These are phyloP conservation scores for Hypoxylon sp. DNA, from an alignment of 2,329 filamentous ascomycete species.

Conservation along the genomic window DNA sequence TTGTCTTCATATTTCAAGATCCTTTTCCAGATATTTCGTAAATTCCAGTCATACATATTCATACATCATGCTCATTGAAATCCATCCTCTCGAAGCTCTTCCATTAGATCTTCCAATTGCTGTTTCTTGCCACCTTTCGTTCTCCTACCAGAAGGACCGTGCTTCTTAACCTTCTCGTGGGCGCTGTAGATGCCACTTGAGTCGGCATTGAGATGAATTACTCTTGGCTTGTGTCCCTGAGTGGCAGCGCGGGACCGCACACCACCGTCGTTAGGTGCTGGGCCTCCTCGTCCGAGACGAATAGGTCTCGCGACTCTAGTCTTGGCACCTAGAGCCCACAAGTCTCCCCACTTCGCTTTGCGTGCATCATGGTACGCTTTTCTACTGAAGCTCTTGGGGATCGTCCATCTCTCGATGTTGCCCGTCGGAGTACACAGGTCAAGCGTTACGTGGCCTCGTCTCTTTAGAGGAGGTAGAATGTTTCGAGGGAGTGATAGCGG, in stretches of 20 bases:
- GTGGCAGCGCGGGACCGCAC: constrained; percentile 51
- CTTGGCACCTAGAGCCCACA: constrained; percentile 96
- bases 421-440: constrained; percentile 91
- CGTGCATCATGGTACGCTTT: constrained; percentile 91
- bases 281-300: constrained; percentile 62
- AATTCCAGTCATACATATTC: not conserved
- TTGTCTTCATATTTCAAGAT: no score
- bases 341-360: constrained; percentile 89
- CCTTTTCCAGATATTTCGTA: no score
- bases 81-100: constrained; percentile 45
- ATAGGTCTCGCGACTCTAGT: constrained; percentile 72
- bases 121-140: constrained; percentile 53
- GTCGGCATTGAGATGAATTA: constrained; percentile 52
- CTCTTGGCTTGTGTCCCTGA: constrained; percentile 50
- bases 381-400: constrained; percentile 81
- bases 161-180: constrained; percentile 46
- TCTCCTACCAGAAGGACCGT: constrained; percentile 47
- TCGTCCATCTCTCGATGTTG: constrained; percentile 90
- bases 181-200: constrained; percentile 51
- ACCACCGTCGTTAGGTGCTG: constrained; percentile 54
- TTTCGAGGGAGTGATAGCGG: constrained; percentile 79
- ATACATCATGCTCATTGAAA: constrained; percentile 3
- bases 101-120: constrained; percentile 49
- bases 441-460: constrained; percentile 84
- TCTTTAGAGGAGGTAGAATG: constrained; percentile 84